A percentile compares a stretch with the other conserved stretches of the same genome.
Conservation (phyloP, 148 eudicot genomes). For the Polygonum aviculare region DNA sequence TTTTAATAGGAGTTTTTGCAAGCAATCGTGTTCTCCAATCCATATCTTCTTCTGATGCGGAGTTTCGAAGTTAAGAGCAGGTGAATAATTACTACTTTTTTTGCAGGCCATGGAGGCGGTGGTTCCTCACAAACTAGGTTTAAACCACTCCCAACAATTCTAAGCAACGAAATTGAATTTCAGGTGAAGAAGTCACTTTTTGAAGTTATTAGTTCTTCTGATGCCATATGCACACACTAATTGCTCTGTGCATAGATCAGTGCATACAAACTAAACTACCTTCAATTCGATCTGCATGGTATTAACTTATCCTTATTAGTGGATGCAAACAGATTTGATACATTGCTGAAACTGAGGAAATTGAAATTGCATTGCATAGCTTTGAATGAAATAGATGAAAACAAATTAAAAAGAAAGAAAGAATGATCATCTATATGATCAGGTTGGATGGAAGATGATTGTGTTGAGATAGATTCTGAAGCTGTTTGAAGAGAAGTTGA, state of each 20-base stretch:
- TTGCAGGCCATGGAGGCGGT: neutral
- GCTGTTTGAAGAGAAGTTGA: constrained; percentile 30
- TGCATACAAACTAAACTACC: no score
- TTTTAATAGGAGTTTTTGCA: neutral
- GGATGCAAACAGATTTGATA: neutral
- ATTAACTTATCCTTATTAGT: neutral
- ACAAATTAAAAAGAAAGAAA: neutral
- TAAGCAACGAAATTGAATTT: neutral
- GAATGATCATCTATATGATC: neutral
- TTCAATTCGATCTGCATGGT: neutral
- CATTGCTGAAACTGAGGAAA: neutral
- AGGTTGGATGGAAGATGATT: neutral
- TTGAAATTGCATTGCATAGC: neutral
- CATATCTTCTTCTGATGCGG: neutral
- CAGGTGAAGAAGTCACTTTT: neutral
- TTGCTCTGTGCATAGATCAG: no score
- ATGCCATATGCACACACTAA: no score
- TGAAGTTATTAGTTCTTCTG: no score
- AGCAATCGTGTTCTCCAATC: neutral
- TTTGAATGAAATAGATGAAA: no score
- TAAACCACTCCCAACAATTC: neutral
- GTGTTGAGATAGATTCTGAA: constrained; percentile 13
- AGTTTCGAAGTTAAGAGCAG: neutral
- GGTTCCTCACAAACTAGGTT: neutral
- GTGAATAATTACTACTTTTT: neutral